Evolutionary conservation across 2,329 filamentous ascomycete species (phyloP).

Genomic region (Calonectria pauciramosa): DNA sequence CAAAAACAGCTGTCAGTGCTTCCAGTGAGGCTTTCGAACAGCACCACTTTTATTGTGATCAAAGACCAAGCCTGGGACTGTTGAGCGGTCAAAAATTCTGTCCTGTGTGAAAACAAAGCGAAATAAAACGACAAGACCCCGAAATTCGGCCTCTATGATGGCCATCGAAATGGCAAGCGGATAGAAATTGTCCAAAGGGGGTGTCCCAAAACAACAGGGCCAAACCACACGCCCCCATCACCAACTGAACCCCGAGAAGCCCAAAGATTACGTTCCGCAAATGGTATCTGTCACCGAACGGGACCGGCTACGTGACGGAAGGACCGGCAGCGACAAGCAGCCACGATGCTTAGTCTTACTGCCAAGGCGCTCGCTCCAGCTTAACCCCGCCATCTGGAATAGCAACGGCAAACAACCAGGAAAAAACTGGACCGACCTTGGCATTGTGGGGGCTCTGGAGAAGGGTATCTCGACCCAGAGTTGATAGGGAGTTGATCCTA

Average conservation of each 20-base stretch:
- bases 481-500: constrained; percentile 33
- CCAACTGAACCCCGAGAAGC: neutral
- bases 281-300: constrained; percentile 32
- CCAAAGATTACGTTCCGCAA: constrained; percentile 14
- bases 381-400: constrained; percentile 42
- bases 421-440: constrained; percentile 42
- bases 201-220: neutral
- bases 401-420: constrained; percentile 39
- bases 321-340: constrained; percentile 38
- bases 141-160: constrained; percentile 23
- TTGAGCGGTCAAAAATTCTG: neutral
- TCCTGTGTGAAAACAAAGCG: neutral
- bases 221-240: neutral
- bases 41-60: neutral
- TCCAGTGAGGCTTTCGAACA: neutral
- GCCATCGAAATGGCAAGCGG: neutral
- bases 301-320: constrained; percentile 32
- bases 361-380: constrained; percentile 42
- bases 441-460: constrained; percentile 40
- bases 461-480: constrained; percentile 15
- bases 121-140: neutral
- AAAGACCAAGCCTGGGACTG: neutral
- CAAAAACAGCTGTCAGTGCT: neutral
- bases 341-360: constrained; percentile 38
- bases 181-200: neutral